phyloP scores from a whole-genome alignment of 257 asterid species.

The Salvia splendens region DNA sequence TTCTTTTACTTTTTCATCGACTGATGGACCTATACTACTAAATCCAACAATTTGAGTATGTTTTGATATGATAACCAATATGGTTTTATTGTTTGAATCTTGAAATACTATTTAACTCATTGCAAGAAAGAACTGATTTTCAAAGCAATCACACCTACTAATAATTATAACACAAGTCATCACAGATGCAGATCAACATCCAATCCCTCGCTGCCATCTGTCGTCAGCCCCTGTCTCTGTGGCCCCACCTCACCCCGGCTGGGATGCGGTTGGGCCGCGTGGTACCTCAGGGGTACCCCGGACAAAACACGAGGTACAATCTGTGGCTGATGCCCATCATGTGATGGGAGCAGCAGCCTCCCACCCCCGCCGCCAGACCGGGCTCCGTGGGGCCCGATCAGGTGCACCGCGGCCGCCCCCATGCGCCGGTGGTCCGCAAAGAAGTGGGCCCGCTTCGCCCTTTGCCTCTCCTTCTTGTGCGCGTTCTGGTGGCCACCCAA shows the following conservation, averaged over 20 bases:
- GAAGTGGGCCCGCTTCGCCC: constrained; percentile 53
- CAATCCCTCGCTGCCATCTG: constrained; percentile 49
- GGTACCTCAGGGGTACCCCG: constrained; percentile 55
- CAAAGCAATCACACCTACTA: not conserved
- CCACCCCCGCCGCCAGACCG: constrained; percentile 38
- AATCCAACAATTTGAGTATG: not conserved
- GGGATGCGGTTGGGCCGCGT: constrained; percentile 34
- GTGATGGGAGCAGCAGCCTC: constrained; percentile 34
- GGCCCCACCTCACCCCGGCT: constrained; percentile 39
- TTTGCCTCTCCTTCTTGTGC: constrained; percentile 83
- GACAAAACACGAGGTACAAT: constrained; percentile 54
- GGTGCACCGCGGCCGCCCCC: constrained; percentile 38
- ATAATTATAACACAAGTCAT: not conserved
- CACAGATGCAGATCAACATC: constrained; percentile 78
- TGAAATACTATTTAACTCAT: constrained; percentile 20
- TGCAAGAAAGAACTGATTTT: not conserved
- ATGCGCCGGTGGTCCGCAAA: constrained; percentile 38
- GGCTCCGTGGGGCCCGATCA: constrained; percentile 46
- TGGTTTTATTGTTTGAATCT: constrained; percentile 16
- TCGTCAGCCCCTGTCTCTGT: constrained; percentile 19
- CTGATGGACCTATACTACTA: too few relatives aligned
- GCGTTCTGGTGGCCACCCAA: constrained; percentile 84
- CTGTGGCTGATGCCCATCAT: constrained; percentile 5
- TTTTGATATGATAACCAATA: not conserved
- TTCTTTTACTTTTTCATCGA: too few relatives aligned